Percentiles rank a stretch among this genome's conserved stretches.
Conservation (phyloP, 352 stramenopile genomes). For the Phytophthora pluvialis region DNA sequence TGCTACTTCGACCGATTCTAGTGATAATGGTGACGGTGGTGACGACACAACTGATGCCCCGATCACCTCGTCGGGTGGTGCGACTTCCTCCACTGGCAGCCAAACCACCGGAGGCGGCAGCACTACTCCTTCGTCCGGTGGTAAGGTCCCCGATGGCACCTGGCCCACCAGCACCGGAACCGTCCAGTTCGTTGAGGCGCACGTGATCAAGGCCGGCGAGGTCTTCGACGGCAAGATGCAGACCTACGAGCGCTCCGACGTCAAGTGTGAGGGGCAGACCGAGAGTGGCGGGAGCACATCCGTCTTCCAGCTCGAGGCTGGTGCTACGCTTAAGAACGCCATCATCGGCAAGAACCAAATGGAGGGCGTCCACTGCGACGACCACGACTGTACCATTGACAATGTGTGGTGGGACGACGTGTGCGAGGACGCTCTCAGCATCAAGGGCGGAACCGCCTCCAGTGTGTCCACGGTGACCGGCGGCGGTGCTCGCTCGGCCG, state of each 20-base stretch:
- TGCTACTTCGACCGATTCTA: too few species aligned
- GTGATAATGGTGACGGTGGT: too few species aligned
- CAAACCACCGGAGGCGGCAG: constrained; percentile 7
- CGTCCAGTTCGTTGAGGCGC: constrained; percentile 24
- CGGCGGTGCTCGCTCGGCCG: constrained; percentile 37
- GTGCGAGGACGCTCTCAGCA: constrained; percentile 30
- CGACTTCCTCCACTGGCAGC: constrained; percentile 3
- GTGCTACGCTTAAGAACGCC: constrained; percentile 16
- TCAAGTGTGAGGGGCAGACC: constrained; percentile 42
- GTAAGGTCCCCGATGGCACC: constrained; percentile 18
- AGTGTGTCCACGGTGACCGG: constrained; percentile 32
- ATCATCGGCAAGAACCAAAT: constrained; percentile 26
- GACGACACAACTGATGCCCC: too few species aligned
- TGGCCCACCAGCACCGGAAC: constrained; percentile 23
- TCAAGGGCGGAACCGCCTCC: constrained; percentile 41
- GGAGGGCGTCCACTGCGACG: constrained; percentile 22
- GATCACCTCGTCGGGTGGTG: too few species aligned
- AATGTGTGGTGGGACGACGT: constrained; percentile 27
- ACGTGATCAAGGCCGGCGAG: constrained; percentile 43
- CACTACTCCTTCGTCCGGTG: constrained; percentile 10
- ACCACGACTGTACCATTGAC: constrained; percentile 18
- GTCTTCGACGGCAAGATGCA: constrained; percentile 46
- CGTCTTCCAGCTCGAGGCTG: constrained; percentile 44
- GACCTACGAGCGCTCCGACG: constrained; percentile 58
- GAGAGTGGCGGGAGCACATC: constrained; percentile 23